Conservation (phyloP, 148 eudicot species). For the Chenopodium suecicum region DNA sequence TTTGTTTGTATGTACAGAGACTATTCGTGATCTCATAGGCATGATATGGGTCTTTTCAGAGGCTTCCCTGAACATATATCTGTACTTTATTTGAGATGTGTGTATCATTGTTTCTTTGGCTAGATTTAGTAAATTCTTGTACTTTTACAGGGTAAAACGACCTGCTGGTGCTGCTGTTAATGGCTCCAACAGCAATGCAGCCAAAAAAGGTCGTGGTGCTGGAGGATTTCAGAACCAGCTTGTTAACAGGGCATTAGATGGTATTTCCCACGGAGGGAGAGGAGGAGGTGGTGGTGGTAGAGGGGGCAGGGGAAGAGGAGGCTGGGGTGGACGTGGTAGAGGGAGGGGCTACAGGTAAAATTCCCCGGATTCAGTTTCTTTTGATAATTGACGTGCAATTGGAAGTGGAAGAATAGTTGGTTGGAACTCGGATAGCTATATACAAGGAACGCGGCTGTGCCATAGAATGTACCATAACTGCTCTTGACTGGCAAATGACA, state of each 20-base stretch:
- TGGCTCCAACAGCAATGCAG: constrained; percentile 45
- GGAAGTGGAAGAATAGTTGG: constrained; percentile 4
- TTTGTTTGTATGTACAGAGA: not conserved
- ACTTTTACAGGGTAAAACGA: constrained; percentile 52
- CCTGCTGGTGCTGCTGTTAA: constrained; percentile 45
- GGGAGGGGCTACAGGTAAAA: constrained; percentile 52
- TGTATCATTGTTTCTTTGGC: not conserved
- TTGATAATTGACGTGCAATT: not conserved
- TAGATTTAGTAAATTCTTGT: not conserved
- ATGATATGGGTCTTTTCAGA: not conserved
- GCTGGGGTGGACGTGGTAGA: constrained; percentile 68
- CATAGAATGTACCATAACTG: not conserved
- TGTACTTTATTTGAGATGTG: not conserved
- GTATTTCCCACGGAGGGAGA: constrained; percentile 54
- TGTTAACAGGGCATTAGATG: constrained; percentile 64
- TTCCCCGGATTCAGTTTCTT: not conserved
- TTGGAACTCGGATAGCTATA: not conserved
- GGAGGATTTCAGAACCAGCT: constrained; percentile 64
- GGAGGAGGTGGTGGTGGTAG: constrained; percentile 49
- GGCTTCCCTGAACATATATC: not conserved
- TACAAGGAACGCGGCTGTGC: not conserved
- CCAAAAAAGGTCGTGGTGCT: constrained; percentile 72
- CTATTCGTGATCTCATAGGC: not conserved
- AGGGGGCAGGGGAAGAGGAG: constrained; percentile 59
- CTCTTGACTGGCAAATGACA: constrained; percentile 9